Percentiles rank a stretch among this genome's conserved stretches.
Conservation (phyloP, 768 basidiomycete genomes). For the Psilocybe azurescens region DNA sequence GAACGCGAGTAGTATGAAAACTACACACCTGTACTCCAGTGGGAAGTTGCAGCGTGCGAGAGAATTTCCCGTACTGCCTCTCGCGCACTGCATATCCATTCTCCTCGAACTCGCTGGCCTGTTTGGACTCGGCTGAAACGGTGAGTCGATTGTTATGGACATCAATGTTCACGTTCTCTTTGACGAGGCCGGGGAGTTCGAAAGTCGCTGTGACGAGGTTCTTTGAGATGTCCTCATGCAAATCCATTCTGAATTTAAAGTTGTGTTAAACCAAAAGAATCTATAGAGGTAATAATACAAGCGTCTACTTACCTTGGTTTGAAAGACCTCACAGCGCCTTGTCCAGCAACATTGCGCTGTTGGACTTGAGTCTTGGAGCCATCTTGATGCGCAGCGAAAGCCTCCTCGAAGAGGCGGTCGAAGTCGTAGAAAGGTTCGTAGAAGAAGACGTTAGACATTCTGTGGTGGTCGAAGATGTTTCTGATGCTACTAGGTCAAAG, state of each 20-base stretch:
- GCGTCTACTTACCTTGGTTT: constrained; percentile 35
- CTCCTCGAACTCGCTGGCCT: constrained; percentile 36
- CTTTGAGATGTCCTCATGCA: constrained; percentile 51
- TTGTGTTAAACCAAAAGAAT: not conserved
- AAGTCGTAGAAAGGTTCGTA: constrained; percentile 15
- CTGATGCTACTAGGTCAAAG: not conserved
- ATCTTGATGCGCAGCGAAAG: not conserved
- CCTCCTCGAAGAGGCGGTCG: constrained; percentile 8
- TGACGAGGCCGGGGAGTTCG: constrained; percentile 61
- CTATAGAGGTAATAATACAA: too few relatives aligned
- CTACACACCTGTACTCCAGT: constrained; percentile 53
- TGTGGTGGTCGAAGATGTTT: not conserved
- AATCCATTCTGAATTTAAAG: constrained; percentile 49
- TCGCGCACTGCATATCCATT: constrained; percentile 49
- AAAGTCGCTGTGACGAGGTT: constrained; percentile 60
- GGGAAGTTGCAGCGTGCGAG: constrained; percentile 55
- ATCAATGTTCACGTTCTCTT: constrained; percentile 57
- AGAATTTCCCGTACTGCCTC: constrained; percentile 49
- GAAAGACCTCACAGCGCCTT: constrained; percentile 24
- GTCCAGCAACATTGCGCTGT: constrained; percentile 12
- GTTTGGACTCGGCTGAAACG: constrained; percentile 48
- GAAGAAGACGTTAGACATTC: constrained; percentile 9
- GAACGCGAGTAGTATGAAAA: not conserved
- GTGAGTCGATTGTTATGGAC: constrained; percentile 36
- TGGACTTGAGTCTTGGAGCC: constrained; percentile 12